These are phyloP conservation scores for Debaryomyces fabryi DNA, from an alignment of 1,139 yeast genomes.

Conservation along the genomic window DNA sequence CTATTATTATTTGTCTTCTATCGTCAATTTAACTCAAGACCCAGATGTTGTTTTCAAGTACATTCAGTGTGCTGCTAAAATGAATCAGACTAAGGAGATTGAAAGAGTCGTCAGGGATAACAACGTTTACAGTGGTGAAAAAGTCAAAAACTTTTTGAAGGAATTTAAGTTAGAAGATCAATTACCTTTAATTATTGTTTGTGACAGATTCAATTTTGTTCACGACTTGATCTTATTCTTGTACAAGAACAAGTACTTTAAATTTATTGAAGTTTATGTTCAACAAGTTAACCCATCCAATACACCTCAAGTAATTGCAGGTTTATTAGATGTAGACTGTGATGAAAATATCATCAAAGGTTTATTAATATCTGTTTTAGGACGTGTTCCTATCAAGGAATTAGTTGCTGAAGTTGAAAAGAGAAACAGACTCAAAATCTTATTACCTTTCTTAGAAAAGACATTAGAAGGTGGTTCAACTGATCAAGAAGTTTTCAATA, in stretches of 20 bases:
- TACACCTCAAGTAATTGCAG: conserved; percentile 97
- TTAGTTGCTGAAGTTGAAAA: conserved; percentile 94
- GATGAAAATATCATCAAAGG: conserved; percentile 87
- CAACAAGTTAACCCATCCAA: conserved; percentile 95
- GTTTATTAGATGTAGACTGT: conserved; percentile 93
- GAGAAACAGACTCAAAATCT: conserved; percentile 88
- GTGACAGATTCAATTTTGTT: conserved; percentile 89
- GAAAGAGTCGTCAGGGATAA: conserved; percentile 95
- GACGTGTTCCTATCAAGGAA: conserved; percentile 91
- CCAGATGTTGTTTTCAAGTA: conserved; percentile 95
- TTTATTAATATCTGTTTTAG: conserved; percentile 81
- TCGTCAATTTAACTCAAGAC: conserved; percentile 92
- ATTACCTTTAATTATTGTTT: conserved; percentile 92
- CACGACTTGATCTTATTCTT: conserved; percentile 92
- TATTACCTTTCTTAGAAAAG: conserved; percentile 91
- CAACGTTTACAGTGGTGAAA: conserved; percentile 93
- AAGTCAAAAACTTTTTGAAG: conserved; percentile 94
- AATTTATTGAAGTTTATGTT: conserved; percentile 95
- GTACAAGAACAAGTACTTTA: conserved; percentile 93
- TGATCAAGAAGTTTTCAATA: conserved; percentile 90
- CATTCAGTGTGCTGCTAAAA: conserved; percentile 89
- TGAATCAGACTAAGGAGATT: conserved; percentile 90
- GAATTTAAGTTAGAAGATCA: conserved; percentile 95
- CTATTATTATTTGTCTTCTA: conserved; percentile 88
- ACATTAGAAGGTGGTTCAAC: conserved; percentile 85